These are phyloP conservation scores for Fusarium sp. DNA, from an alignment of 2,329 filamentous ascomycete genomes.

Conservation along the genomic window DNA sequence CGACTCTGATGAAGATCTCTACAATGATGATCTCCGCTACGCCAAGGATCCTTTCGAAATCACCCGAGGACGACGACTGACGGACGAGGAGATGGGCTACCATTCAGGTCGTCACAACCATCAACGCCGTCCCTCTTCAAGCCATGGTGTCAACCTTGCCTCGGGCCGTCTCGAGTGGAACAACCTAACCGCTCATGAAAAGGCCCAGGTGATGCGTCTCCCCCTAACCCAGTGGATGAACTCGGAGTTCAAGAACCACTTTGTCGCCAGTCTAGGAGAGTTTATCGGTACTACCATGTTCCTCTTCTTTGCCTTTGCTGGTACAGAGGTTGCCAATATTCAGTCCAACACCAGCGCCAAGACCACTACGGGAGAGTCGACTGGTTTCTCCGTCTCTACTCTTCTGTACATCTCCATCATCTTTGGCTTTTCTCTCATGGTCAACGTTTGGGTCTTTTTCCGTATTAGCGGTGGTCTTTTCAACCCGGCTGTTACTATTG, in stretches of 20 bases:
- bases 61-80: slow-evolving; percentile 23
- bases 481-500: slow-evolving; percentile 60
- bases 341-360: slow-evolving; percentile 48
- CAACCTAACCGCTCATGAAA: slow-evolving; percentile 54
- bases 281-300: slow-evolving; percentile 58
- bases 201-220: slow-evolving; percentile 57
- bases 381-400: slow-evolving; percentile 58
- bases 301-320: slow-evolving; percentile 58
- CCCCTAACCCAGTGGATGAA: slow-evolving; percentile 62
- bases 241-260: slow-evolving; percentile 59
- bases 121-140: slow-evolving; percentile 25
- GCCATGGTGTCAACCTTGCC: slow-evolving; percentile 31
- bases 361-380: slow-evolving; percentile 57
- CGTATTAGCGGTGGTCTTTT: slow-evolving; percentile 57
- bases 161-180: slow-evolving; percentile 53
- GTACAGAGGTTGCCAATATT: slow-evolving; percentile 56
- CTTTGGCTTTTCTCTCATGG: slow-evolving; percentile 59
- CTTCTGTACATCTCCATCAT: slow-evolving; percentile 57
- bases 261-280: slow-evolving; percentile 54
- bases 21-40: slow-evolving; percentile 37
- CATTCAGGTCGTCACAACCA: slow-evolving; percentile 7
- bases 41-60: slow-evolving; percentile 29
- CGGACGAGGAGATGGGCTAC: slow-evolving; percentile 44
- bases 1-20: slow-evolving; percentile 44
- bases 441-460: slow-evolving; percentile 63